Evolutionary conservation across 257 asterid genomes (phyloP).

Genomic region (Haberlea rhodopensis): DNA sequence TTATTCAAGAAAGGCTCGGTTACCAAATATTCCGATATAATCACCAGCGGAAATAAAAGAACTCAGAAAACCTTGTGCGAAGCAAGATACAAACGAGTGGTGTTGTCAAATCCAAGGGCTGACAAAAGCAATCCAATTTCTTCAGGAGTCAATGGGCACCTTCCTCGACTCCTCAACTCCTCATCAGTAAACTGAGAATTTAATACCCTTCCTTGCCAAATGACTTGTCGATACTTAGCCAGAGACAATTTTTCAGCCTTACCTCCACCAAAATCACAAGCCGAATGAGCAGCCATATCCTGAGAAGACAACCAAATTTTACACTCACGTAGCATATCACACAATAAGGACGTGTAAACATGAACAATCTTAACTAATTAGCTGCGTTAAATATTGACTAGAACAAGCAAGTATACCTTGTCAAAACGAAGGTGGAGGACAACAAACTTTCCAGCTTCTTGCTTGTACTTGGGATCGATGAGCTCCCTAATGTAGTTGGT

Average conservation of each 20-base stretch:
- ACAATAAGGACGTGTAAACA: neutral
- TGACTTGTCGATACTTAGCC: slow-evolving; percentile 91
- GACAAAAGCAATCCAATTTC: slow-evolving; percentile 95
- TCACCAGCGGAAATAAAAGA: slow-evolving; percentile 1
- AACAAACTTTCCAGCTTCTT: slow-evolving; percentile 68
- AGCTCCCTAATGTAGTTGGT: slow-evolving; percentile 47
- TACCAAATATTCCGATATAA: neutral
- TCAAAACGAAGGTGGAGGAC: slow-evolving; percentile 97
- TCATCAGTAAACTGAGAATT: slow-evolving; percentile 96
- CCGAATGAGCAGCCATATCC: slow-evolving; percentile 99
- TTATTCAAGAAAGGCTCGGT: slow-evolving; percentile 4
- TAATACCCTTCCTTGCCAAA: slow-evolving; percentile 95
- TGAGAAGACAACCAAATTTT: slow-evolving; percentile 31
- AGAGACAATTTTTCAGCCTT: slow-evolving; percentile 92
- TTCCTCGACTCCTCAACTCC: slow-evolving; percentile 94
- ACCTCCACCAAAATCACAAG: slow-evolving; percentile 99
- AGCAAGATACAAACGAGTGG: slow-evolving; percentile 84
- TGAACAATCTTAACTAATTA: neutral
- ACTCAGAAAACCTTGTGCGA: slow-evolving; percentile 73
- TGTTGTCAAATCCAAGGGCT: slow-evolving; percentile 92
- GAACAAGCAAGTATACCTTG: slow-evolving; percentile 50
- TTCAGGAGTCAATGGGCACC: slow-evolving; percentile 98
- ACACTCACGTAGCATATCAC: slow-evolving; percentile 7
- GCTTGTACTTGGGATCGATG: slow-evolving; percentile 33
- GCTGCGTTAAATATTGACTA: neutral